phyloP scores from a whole-genome alignment of 2,329 filamentous ascomycete species.

The Colletotrichum cuscutae region DNA sequence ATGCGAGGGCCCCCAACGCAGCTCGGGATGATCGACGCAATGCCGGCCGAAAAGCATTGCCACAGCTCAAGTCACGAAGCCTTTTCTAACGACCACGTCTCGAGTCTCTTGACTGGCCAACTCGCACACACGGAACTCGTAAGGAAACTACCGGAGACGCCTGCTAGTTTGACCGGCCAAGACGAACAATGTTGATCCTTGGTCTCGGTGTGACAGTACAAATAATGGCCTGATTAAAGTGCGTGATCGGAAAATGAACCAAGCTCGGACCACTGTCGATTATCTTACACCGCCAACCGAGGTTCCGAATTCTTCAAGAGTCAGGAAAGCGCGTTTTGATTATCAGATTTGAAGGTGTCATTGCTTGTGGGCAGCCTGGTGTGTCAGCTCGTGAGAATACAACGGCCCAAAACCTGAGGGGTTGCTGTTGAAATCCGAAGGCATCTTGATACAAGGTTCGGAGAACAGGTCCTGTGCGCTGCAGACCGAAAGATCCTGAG shows the following conservation, averaged over 20 bases:
- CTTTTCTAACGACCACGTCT: conserved; percentile 2
- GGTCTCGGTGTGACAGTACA: conserved; percentile 8
- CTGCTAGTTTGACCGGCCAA: not conserved
- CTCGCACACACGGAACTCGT: not conserved
- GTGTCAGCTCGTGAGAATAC: not conserved
- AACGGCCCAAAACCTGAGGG: not conserved
- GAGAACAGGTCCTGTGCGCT: conserved; percentile 1
- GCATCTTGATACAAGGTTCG: not conserved
- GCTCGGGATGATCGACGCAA: conserved; percentile 21
- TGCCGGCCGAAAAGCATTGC: not conserved
- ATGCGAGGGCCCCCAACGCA: conserved; percentile 16
- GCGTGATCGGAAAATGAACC: conserved; percentile 7
- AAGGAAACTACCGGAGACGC: not conserved
- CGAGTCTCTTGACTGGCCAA: not conserved
- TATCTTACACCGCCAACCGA: conserved; percentile 14
- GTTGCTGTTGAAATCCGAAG: not conserved
- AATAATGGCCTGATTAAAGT: conserved; percentile 8
- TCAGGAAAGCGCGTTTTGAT: not conserved
- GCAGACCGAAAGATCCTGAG: conserved; percentile 17
- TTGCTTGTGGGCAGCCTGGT: not conserved
- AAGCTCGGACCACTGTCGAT: conserved; percentile 6
- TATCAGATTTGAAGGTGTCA: not conserved
- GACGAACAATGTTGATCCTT: not conserved
- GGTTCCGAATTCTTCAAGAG: not conserved
- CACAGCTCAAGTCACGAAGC: conserved; percentile 10